Base-by-base conservation (phyloP, 345 rosid species). In the Abelmoschus esculentus region DNA sequence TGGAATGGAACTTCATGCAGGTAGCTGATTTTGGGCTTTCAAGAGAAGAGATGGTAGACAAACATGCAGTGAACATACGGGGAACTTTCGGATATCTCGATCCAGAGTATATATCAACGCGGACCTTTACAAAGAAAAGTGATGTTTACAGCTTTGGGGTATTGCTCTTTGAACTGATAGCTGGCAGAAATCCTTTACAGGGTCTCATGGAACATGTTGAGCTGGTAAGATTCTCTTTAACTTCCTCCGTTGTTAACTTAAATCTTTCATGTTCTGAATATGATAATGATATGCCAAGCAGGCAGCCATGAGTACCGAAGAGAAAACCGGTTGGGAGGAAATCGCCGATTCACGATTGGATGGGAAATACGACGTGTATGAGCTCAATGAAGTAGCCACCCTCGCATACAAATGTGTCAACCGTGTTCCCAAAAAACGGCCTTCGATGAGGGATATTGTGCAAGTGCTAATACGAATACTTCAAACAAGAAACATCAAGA, bases 1-100 rank as follows among this genome's bases (percentile, higher is more conserved):
- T 42, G 46, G 3, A 42, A 42, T 42, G 46, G 13, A 2, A 42
- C 12, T 67, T 72, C 49, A 60, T 72, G 64, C 65, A 91, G 99
- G 98, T 95, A 12, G 93, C 99, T 77, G 99, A 95, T 80, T 95
- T 95, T 79, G 99, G 99, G 26, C 96, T 95, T 55, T 95, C 99
- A 60, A 88, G 97, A 80, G 99, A 91, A 84, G 99, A 91, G 83
- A 86, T 84, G 91, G 90, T 86, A 28, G 87, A 90, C 70, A 83
- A 78, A 67, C 86, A 90, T 61, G 96, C 87, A 7, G 99, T 87
- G 18, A 86, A 91, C 66, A 57, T 95, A 54, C 76, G 92, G 46
- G 99, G 99, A 77, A 95, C 99, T 28, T 90, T 90, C 71, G 99
- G 99, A 68, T 95, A 91, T 74, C 98, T 95, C 36, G 99, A 95